These are phyloP conservation scores for Waltiozyma sp. DNA, from an alignment of 1,139 yeast species.

Conservation along the genomic window DNA sequence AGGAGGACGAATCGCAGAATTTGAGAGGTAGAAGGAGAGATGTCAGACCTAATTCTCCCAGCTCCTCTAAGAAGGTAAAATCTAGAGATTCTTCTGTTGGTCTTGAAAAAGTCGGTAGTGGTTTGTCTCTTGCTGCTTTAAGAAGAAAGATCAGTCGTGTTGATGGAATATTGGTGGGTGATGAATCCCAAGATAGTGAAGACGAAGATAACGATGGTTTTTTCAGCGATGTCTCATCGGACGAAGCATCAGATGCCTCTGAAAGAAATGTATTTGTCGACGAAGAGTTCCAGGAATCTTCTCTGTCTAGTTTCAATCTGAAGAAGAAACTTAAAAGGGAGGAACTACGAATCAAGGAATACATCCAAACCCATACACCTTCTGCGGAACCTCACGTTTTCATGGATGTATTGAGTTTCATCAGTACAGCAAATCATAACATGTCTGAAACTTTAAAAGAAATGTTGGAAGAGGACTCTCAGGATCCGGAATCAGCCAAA, in stretches of 20 bases:
- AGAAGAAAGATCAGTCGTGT: neutral
- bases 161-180: neutral
- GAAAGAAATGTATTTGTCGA: neutral
- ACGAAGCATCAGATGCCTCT: neutral
- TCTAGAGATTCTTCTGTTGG: neutral
- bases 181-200: neutral
- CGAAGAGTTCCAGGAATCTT: neutral
- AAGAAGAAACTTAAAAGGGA: neutral
- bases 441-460: neutral
- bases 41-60: neutral
- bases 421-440: neutral
- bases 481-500: slow-evolving; percentile 8
- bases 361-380: neutral
- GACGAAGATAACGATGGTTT: neutral
- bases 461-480: neutral
- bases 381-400: neutral
- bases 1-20: neutral
- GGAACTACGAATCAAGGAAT: neutral
- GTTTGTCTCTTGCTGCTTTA: neutral
- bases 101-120: neutral
- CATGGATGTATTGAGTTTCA: neutral
- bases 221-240: neutral
- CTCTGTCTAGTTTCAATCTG: neutral
- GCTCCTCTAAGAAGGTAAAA: neutral
- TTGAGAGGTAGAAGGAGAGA: neutral